Percentiles rank a stretch among this genome's conserved stretches.
Evolutionary conservation across 768 basidiomycete genomes (phyloP).

Genomic region (Mycena pura): DNA sequence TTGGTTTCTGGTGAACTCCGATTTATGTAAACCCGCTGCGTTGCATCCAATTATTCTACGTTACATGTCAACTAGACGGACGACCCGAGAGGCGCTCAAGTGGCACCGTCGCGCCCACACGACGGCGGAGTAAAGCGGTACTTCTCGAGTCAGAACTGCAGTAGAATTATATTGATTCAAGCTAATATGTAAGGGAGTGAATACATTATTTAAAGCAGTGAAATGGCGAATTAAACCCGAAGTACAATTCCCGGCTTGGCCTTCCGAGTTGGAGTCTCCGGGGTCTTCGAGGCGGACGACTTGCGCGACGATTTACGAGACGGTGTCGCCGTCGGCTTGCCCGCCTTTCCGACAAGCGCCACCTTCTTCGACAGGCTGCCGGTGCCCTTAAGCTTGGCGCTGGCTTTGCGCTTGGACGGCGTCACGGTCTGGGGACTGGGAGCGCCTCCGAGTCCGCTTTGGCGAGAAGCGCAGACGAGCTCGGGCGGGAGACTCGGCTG

Average conservation of each 20-base stretch:
- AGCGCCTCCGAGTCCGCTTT: neutral
- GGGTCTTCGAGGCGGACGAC: neutral
- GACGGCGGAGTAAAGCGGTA: too few species aligned
- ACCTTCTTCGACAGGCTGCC: neutral
- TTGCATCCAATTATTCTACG: too few species aligned
- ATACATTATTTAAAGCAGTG: too few species aligned
- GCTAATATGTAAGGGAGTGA: too few species aligned
- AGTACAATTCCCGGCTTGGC: neutral
- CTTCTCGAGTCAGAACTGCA: too few species aligned
- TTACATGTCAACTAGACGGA: too few species aligned
- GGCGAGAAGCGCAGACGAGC: neutral
- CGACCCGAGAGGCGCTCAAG: too few species aligned
- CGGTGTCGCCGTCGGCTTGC: neutral
- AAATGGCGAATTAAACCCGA: neutral
- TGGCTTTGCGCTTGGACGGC: constrained; percentile 9
- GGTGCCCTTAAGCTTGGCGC: neutral
- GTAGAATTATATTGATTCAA: too few species aligned
- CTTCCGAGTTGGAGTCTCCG: neutral
- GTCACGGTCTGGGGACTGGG: neutral
- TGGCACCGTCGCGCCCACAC: too few species aligned
- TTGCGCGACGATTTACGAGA: neutral
- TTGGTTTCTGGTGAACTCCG: too few species aligned
- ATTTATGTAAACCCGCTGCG: too few species aligned
- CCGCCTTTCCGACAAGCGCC: neutral
- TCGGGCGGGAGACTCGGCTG: neutral